Base-by-base conservation (phyloP, 2,329 filamentous ascomycete genomes). In the Cadophora gregata region DNA sequence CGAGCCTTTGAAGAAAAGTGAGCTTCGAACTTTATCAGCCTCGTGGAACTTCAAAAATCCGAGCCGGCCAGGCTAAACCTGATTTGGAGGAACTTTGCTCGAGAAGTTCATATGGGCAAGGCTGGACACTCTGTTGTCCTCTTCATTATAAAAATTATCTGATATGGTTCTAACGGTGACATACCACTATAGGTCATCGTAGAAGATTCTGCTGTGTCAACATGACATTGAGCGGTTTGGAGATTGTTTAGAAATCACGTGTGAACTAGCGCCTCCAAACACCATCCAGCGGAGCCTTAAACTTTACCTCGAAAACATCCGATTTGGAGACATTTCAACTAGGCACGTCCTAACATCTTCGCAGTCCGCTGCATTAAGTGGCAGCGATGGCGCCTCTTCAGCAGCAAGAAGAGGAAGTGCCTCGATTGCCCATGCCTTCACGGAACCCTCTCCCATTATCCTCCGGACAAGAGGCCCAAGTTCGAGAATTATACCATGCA, bases 371-470 rank as follows among this genome's bases (percentile, higher is more conserved):
- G 51, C 27, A 45, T 61, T 68, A 63, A 36, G 73, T 76, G 73
- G 73, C 69, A 73, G 70, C 69, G 53, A 77, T 77, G 75, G 72
- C 70, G 31, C 71, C 74, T 63, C 66, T 67, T 65, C 59, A 62
- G 19, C 62, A 59, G 33, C 59, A 65, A 42, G 71, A 71, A 12
- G 72, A 76, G 50, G 72, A 74, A 38, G 67, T 72, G 33, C 75
- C 75, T 27, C 67, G 73, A 33, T 68, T 78, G 27, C 76, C 77
- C 48, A 77, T 78, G 75, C 88, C 88, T 25, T 89, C 87, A 51
- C 86, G 88, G 72, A 96, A 95, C 76, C 94, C 94, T 19, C 82
- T 97, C 51, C 94, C 94, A 31, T 84, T 97, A 65, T 94, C 92
- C 29, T 88, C 93, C 12, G 85, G 88, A 25, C 93, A 96, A 79